Evolutionary conservation across 2,329 filamentous ascomycete species (phyloP), one percentile per base, ranked within the genome.

Genomic region (Salinomyces thailandicus): DNA sequence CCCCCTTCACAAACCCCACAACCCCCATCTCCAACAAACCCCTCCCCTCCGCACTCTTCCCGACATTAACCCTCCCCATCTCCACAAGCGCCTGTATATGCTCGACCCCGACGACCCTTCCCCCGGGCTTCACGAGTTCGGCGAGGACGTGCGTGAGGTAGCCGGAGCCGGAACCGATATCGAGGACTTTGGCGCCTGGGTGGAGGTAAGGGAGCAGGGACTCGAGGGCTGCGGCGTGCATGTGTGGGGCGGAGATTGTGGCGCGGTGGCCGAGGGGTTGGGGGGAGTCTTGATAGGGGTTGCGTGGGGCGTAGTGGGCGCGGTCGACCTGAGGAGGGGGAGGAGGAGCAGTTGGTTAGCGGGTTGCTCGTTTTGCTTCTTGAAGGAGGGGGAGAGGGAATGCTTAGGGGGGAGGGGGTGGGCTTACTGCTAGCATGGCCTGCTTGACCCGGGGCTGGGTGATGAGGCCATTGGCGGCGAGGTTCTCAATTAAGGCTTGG

Each of bases 111-210:
- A 69, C 55, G 2, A 70, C 66, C 12, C 43, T 54, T 5, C 67
- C 66, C 9, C 45, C 54, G 0, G 63, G 63, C 22, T 60, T 76
- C 1, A 81, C 79, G 0, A 94, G 68, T 55, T 89, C 82, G 0
- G 86, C 87, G 5, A 96, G 62, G 0, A 95, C 77, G 51, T 93
- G 85, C 4, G 86, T 94, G 9, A 98, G 66, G 55, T 95, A 96
- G 67, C 47, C 81, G 5, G 61, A 64, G 7, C 67, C 67, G 8
- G 56, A 62, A 5, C 67, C 68, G 16, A 71, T 60, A 42, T 71
- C 67, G 5, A 71, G 58, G 8, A 71, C 66, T 15, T 50, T 50
- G 3, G 68, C 61, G 15, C 66, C 66, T 1, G 73, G 70, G 1
- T 64, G 55, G 5, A 81, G 65, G 54, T 64, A 70, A 1, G 70